phyloP scores from a whole-genome alignment of 495 filamentous ascomycete species.

The Aspergillus ostianus region DNA sequence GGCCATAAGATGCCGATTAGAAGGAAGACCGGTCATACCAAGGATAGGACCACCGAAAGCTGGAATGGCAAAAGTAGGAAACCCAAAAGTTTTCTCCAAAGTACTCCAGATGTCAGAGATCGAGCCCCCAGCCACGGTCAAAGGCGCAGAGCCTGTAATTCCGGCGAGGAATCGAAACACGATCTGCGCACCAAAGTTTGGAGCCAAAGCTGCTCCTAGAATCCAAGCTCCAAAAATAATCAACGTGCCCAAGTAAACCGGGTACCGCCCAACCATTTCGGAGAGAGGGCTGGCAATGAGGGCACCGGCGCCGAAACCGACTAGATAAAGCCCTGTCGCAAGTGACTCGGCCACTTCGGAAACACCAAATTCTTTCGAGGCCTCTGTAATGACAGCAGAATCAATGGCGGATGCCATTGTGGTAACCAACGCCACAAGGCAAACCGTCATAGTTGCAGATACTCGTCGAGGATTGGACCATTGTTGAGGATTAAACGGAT shows the following conservation, averaged over 20 bases:
- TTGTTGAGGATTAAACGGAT: slow-evolving; percentile 58
- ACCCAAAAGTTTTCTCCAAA: slow-evolving; percentile 46
- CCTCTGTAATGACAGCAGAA: slow-evolving; percentile 44
- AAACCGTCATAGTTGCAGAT: slow-evolving; percentile 49
- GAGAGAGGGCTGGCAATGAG: slow-evolving; percentile 52
- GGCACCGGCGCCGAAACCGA: slow-evolving; percentile 59
- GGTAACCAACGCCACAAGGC: slow-evolving; percentile 50
- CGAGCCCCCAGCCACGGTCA: slow-evolving; percentile 53
- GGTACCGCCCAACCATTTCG: slow-evolving; percentile 60
- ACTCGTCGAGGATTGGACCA: slow-evolving; percentile 41
- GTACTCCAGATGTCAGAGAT: slow-evolving; percentile 53
- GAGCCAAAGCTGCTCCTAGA: slow-evolving; percentile 48
- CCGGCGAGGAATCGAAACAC: slow-evolving; percentile 52
- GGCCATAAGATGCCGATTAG: not conserved
- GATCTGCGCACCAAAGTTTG: slow-evolving; percentile 51
- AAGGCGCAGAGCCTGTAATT: slow-evolving; percentile 49
- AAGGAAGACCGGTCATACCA: slow-evolving; percentile 13
- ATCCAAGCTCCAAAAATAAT: slow-evolving; percentile 53
- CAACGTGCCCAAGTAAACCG: slow-evolving; percentile 55
- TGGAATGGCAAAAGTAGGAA: slow-evolving; percentile 49
- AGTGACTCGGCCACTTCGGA: slow-evolving; percentile 55
- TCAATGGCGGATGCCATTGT: slow-evolving; percentile 53
- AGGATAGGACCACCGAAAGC: slow-evolving; percentile 47
- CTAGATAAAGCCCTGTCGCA: slow-evolving; percentile 51
- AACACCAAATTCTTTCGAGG: slow-evolving; percentile 48